Evolutionary conservation across 768 basidiomycete genomes (phyloP).

Genomic region (Boletales sp.): DNA sequence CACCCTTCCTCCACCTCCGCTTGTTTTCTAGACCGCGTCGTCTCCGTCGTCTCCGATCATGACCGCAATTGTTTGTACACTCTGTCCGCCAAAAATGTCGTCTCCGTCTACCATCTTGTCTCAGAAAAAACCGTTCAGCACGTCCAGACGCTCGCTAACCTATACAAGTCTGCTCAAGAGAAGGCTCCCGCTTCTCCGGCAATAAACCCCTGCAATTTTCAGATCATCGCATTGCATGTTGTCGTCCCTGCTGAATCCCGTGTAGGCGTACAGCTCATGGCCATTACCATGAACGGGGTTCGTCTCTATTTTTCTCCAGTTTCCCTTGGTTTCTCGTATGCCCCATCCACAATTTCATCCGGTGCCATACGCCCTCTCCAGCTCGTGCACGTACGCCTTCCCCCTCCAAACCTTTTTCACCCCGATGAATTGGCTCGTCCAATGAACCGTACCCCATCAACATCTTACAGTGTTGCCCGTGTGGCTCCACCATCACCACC

Average conservation of each 20-base stretch:
- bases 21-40: slow-evolving; percentile 58
- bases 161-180: slow-evolving; percentile 75
- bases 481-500: slow-evolving; percentile 39
- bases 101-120: slow-evolving; percentile 63
- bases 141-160: slow-evolving; percentile 68
- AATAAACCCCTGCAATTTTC: slow-evolving; percentile 65
- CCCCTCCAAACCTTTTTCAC: slow-evolving; percentile 71
- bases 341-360: slow-evolving; percentile 27
- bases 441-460: slow-evolving; percentile 40
- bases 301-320: slow-evolving; percentile 79
- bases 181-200: slow-evolving; percentile 77
- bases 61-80: slow-evolving; percentile 76
- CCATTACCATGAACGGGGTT: slow-evolving; percentile 76
- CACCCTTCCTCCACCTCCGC: slow-evolving; percentile 2
- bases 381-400: slow-evolving; percentile 75
- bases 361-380: slow-evolving; percentile 45
- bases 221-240: slow-evolving; percentile 67
- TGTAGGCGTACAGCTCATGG: slow-evolving; percentile 70
- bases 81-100: slow-evolving; percentile 58
- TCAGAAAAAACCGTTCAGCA: slow-evolving; percentile 67
- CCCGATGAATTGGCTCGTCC: slow-evolving; percentile 64
- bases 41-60: slow-evolving; percentile 62
- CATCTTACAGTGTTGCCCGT: slow-evolving; percentile 48
- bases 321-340: slow-evolving; percentile 46
- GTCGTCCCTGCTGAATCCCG: slow-evolving; percentile 66